These are phyloP conservation scores for Lindgomyces ingoldianus DNA, from an alignment of 495 filamentous ascomycete species.

Conservation along the genomic window DNA sequence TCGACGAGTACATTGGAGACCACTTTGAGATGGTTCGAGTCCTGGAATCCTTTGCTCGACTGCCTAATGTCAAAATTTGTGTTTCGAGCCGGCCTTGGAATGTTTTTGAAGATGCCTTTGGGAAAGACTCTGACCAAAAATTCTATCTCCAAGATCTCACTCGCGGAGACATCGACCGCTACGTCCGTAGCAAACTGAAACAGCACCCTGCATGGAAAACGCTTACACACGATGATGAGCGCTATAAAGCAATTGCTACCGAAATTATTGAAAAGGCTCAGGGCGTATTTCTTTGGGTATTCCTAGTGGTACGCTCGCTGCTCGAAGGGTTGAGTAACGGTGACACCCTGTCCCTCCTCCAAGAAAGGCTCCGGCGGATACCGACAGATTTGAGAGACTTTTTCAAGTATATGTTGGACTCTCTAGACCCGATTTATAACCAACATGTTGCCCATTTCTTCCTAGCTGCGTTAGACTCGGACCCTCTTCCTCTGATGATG, in stretches of 20 bases:
- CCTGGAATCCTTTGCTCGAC: conserved; percentile 18
- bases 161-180: conserved; percentile 5
- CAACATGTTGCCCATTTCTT: neutral
- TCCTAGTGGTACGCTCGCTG: conserved; percentile 15
- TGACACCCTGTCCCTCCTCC: conserved; percentile 4
- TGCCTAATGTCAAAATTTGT: conserved; percentile 50
- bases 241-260: neutral
- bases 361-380: conserved; percentile 4
- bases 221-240: neutral
- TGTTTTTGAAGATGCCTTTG: conserved; percentile 49
- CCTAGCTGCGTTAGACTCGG: neutral
- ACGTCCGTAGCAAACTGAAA: conserved; percentile 3
- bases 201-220: conserved; percentile 1
- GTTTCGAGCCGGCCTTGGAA: conserved; percentile 55
- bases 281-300: conserved; percentile 32
- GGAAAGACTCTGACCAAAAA: neutral
- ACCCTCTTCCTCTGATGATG: neutral
- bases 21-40: conserved; percentile 36
- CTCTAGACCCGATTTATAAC: conserved; percentile 9
- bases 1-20: conserved; percentile 50
- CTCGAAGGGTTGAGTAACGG: neutral
- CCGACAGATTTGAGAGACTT: conserved; percentile 10
- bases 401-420: conserved; percentile 26
- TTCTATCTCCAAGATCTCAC: conserved; percentile 15
- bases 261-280: conserved; percentile 13